Evolutionary conservation across 441 rosid species (phyloP).

Genomic region (Eruca vesicaria): DNA sequence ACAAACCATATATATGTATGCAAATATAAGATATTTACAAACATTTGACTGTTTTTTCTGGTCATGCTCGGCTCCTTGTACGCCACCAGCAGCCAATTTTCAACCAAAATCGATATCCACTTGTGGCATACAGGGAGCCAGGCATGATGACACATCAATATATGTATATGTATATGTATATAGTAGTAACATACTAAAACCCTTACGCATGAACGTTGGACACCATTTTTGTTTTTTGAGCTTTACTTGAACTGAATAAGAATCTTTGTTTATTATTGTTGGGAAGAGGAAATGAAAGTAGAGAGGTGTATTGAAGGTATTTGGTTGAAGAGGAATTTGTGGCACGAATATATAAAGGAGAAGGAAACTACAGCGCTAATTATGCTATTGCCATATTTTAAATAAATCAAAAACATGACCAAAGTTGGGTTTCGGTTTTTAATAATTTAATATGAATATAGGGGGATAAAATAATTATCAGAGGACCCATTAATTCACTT

Average conservation of each 20-base stretch:
- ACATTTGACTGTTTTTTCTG: background rate
- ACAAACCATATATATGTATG: background rate
- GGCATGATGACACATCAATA: conserved; percentile 4
- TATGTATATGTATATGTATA: background rate
- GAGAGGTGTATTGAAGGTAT: conserved; percentile 6
- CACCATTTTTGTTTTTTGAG: background rate
- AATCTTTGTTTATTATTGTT: background rate
- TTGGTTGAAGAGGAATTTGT: conserved; percentile 7
- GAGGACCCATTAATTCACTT: conserved; percentile 30
- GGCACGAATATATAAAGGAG: conserved; percentile 23
- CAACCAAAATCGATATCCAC: conserved; percentile 9
- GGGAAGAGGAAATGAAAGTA: conserved; percentile 5
- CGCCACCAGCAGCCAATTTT: conserved; percentile 31
- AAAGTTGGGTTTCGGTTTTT: conserved; percentile 5
- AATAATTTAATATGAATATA: background rate
- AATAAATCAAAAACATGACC: conserved; percentile 10
- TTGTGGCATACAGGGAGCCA: conserved; percentile 37
- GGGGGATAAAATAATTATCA: conserved; percentile 3
- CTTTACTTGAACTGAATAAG: background rate
- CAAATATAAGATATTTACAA: background rate
- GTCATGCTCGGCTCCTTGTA: conserved; percentile 36
- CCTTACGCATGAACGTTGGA: conserved; percentile 1
- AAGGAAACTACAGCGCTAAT: background rate
- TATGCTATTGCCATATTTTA: conserved; percentile 23
- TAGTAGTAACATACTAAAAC: background rate